Base-by-base conservation (phyloP, 1,284 basidiomycete species). In the Cutaneotrichosporon cyanovorans region DNA sequence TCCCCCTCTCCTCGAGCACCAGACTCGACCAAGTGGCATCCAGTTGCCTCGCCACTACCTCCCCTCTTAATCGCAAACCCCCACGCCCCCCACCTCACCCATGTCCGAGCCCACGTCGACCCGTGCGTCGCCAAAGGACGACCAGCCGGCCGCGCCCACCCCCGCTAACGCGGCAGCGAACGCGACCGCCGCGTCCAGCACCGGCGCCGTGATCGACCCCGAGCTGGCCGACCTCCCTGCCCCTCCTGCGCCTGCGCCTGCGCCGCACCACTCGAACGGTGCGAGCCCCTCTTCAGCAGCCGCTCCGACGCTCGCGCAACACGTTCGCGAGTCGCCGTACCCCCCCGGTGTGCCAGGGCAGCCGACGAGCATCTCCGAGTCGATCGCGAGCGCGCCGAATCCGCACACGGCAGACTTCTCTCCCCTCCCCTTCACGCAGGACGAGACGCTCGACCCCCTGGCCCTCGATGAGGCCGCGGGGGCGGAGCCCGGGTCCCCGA, bases 371-470 rank as follows among this genome's bases (percentile, higher is more conserved):
- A 66, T 68, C 37, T 60, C 59, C 16, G 63, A 66, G 44, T 60
- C 58, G 2, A 69, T 69, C 19, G 63, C 62, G 5, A 53, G 50
- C 7, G 67, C 67, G 9, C 67, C 67, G 10, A 61, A 63, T 45
- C 67, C 67, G 6, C 52, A 63, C 42, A 58, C 55, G 10, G 56
- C 63, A 32, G 67, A 69, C 46, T 69, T 69, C 47, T 57, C 55
- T 3, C 58, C 59, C 3, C 43, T 59, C 14, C 62, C 62, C 20
- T 47, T 63, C 20, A 52, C 49, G n/a, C 52, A 55, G 23, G 58
- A 62, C 34, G 59, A 58, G 19, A 57, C 53, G 10, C 52, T 64
- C 28, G 65, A 67, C 34, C 45, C 61, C 2, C 48, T 57, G 10
- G 59, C 59, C 8, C 51, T 63, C 18, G 53, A 58, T 34, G 48